Conservation (phyloP, 2,329 filamentous ascomycete species). For the Talaromyces sp. region DNA sequence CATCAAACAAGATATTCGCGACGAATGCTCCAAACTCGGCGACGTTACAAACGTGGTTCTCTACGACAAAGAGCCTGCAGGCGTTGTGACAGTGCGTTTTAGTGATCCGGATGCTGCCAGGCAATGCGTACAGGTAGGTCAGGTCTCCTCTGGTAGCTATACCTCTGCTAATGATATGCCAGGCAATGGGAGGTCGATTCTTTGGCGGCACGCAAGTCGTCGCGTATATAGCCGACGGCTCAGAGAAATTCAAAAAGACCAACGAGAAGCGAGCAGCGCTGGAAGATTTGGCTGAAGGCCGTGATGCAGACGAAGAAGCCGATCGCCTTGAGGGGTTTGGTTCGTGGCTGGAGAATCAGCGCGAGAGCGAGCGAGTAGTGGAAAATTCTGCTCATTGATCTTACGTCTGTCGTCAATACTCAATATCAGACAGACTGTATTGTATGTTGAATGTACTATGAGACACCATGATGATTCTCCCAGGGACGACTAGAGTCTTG, state of each 20-base stretch:
- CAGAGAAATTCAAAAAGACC: conserved; percentile 70
- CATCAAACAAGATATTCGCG: conserved; percentile 90
- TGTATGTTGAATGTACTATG: not conserved
- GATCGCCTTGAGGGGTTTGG: conserved; percentile 48
- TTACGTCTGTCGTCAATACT: not conserved
- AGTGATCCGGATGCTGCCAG: conserved; percentile 65
- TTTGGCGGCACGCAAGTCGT: conserved; percentile 71
- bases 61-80: conserved; percentile 80
- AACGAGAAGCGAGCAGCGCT: conserved; percentile 44
- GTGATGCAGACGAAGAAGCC: conserved; percentile 42
- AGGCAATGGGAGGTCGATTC: conserved; percentile 72
- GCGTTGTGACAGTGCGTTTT: conserved; percentile 83
- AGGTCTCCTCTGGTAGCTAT: not conserved
- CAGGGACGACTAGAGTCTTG: conserved; percentile 1
- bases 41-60: conserved; percentile 86
- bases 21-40: conserved; percentile 83
- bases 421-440: not conserved
- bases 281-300: conserved; percentile 49
- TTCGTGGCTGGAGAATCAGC: conserved; percentile 42
- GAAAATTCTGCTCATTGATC: conserved; percentile 21
- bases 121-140: conserved; percentile 61
- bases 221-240: conserved; percentile 67
- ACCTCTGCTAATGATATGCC: conserved; percentile 12
- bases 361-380: conserved; percentile 23
- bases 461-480: not conserved